Base-by-base conservation (phyloP, 164 flowering plant species). In the Dillenia turbinata region DNA sequence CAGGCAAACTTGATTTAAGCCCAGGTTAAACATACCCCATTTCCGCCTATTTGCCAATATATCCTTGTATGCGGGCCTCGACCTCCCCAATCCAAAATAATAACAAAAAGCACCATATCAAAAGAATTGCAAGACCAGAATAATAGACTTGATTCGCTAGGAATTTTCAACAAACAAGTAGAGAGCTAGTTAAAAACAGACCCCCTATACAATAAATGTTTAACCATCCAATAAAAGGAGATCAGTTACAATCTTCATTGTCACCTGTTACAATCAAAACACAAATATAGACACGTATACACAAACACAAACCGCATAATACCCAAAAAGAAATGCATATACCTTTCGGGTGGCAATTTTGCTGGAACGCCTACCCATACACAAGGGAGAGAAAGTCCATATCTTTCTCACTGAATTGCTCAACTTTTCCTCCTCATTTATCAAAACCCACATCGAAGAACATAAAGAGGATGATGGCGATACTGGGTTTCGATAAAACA, bases 341-440 rank as follows among this genome's bases (percentile, higher is more conserved):
- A 93, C 98, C 98, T 93, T 93, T 78, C 98, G 77, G 44, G 83
- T 85, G 52, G 98, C 98, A 77, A 93, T 93, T 68, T 89, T 93
- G 82, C 81, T 56, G 53, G 98, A 90, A 49, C 97, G 86, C 72
- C 98, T 74, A 56, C 98, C 98, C 98, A 94, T 90, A 71, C 81
- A 90, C 17, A 89, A 77, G 69, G 93, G 95, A 54, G 84, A 67
- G 71, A 59, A 78, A 50, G 85, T 88, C 82, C 81, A 79, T 64
- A 92, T 85, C 75, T 65, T 85, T 66, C 96, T 80, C 26, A 68
- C 70, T 15, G 64, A 58, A 61, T 44, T 33, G 12, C 51, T 64
- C 49, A 49, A 33, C 43, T 71, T 58, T 22, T 57, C 66, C 26
- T 57, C 66, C 57, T 62, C 72, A 66, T 52, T 45, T 14, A 53